A percentile compares a stretch with the other conserved stretches of the same genome.
These are phyloP conservation scores for Vaccinium darrowii DNA, from an alignment of 148 eudicot species.

Conservation along the genomic window DNA sequence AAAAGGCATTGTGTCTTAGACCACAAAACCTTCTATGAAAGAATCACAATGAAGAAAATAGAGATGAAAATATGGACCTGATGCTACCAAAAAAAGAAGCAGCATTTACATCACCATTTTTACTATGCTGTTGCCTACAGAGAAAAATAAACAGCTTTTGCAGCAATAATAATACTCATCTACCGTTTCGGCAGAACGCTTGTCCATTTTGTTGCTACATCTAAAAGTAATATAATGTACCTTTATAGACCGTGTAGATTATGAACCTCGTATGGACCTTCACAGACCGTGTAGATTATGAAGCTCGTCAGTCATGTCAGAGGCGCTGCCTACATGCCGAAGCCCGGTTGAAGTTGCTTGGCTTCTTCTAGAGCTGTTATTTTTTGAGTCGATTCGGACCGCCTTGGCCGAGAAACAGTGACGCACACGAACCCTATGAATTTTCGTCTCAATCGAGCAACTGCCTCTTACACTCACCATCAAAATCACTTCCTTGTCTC, in stretches of 20 bases:
- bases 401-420: constrained; percentile 59
- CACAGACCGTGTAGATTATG: constrained; percentile 20
- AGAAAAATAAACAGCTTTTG: constrained; percentile 1
- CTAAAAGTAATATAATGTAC: not conserved
- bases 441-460: constrained; percentile 44
- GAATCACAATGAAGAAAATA: not conserved
- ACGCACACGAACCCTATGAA: constrained; percentile 49
- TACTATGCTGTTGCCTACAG: not conserved
- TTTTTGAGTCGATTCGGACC: constrained; percentile 43
- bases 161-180: not conserved
- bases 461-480: constrained; percentile 48
- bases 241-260: too few relatives aligned
- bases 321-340: constrained; percentile 30
- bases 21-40: not conserved
- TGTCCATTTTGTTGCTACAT: constrained; percentile 3
- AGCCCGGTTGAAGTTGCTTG: constrained; percentile 33
- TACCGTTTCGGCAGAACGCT: not conserved
- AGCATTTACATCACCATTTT: constrained; percentile 18
- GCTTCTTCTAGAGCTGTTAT: constrained; percentile 44
- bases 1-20: not conserved
- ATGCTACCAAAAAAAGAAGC: constrained; percentile 3
- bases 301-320: constrained; percentile 29
- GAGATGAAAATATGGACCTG: not conserved
- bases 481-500: constrained; percentile 66
- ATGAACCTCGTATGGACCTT: not conserved